Evolutionary conservation across 495 filamentous ascomycete genomes (phyloP), one percentile per base, ranked within the genome.

Genomic region (Hypoxylon crocopeplum): DNA sequence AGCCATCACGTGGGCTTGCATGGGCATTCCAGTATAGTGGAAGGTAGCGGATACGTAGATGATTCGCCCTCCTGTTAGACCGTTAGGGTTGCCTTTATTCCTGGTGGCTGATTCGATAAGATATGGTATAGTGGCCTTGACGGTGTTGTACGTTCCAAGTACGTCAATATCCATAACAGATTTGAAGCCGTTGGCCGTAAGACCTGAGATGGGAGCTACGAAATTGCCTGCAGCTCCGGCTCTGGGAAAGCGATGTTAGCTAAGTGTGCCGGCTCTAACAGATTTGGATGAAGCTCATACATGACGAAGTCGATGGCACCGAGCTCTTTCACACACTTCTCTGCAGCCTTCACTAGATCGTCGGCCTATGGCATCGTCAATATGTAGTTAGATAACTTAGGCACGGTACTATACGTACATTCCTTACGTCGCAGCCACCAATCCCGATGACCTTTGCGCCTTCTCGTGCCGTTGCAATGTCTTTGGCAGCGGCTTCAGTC

Each of bases 191-290:
- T 97, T 97, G 37, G 88, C 73, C 1, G 84, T 88, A 2, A 97
- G 82, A 53, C 88, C 87, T 17, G 86, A 77, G 62, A 98, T 90
- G 1, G 93, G 88, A 5, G 93, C 88, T 17, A 98, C 82, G 79
- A 98, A 98, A 73, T 98, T 98, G 27, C 94, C 94, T 10, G 94
- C 94, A 22, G 94, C 94, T 42, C 94, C 94, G 30, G 93, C 93
- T 70, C 91, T 96, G 63, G 38, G 46, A 16, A 10, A 30, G 13
- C 25, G 3, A 11, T 40, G 38, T 69, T 34, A 57, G 62, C 64
- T 38, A 60, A 41, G n/a, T 42, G 12, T 8, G 34, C 39, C 22
- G 3, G 33, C 36, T 21, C 2, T 19, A 12, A 16, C 1, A 13
- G 36, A 8, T 20, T 50, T 29, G 5, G 29, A 10, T 11, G 10